Percentiles rank a stretch among this genome's conserved stretches.
These are phyloP conservation scores for Huntiella decipiens DNA, from an alignment of 2,329 filamentous ascomycete genomes.

Conservation along the genomic window DNA sequence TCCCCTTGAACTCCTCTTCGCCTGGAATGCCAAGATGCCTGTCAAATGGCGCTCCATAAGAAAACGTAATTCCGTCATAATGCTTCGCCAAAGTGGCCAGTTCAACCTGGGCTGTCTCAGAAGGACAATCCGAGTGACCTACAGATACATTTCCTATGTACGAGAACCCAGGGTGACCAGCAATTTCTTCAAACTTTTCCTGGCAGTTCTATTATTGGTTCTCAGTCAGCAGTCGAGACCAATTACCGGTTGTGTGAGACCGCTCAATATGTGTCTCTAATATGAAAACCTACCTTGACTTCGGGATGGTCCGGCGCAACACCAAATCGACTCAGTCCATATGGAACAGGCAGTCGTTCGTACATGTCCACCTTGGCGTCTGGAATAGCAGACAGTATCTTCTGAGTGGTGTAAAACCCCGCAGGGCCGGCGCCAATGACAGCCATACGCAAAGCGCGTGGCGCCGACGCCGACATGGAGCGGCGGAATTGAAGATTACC, in stretches of 20 bases:
- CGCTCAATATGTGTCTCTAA: neutral
- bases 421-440: slow-evolving; percentile 87
- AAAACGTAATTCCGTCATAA: slow-evolving; percentile 82
- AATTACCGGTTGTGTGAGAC: neutral
- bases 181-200: slow-evolving; percentile 82
- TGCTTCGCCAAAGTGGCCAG: slow-evolving; percentile 53
- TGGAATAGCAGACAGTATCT: slow-evolving; percentile 58
- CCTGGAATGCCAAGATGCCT: slow-evolving; percentile 60
- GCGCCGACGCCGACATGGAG: slow-evolving; percentile 14
- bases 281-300: slow-evolving; percentile 54
- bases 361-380: slow-evolving; percentile 81
- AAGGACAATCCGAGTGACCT: slow-evolving; percentile 28
- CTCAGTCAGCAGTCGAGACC: neutral
- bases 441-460: slow-evolving; percentile 54
- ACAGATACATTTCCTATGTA: slow-evolving; percentile 83
- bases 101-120: slow-evolving; percentile 14
- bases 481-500: neutral
- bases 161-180: slow-evolving; percentile 60
- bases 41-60: slow-evolving; percentile 81
- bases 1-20: slow-evolving; percentile 50
- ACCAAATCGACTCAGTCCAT: slow-evolving; percentile 78
- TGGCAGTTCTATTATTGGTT: slow-evolving; percentile 56
- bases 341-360: slow-evolving; percentile 80
- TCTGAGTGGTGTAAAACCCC: slow-evolving; percentile 84
- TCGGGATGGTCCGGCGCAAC: slow-evolving; percentile 98